These are phyloP conservation scores for Psilocybe sp. DNA, from an alignment of 768 basidiomycete genomes.

Conservation along the genomic window DNA sequence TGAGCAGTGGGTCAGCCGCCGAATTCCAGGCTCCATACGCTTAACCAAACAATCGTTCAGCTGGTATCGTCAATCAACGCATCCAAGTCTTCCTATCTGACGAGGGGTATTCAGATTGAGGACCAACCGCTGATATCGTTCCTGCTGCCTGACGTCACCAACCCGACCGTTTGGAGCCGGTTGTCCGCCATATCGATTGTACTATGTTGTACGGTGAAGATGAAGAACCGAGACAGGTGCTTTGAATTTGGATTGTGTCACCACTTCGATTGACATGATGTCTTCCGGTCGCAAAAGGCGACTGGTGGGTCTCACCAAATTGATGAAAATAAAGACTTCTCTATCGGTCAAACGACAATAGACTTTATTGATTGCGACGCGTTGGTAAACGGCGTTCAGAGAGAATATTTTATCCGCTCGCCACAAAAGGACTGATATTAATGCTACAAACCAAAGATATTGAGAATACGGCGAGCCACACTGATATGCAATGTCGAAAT, in stretches of 20 bases:
- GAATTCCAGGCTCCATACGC: conserved; percentile 85
- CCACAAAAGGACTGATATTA: too few relatives aligned
- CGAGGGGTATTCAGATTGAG: conserved; percentile 67
- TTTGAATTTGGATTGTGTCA: conserved; percentile 14
- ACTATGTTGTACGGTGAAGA: conserved; percentile 99
- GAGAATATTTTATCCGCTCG: too few relatives aligned
- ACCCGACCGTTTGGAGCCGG: conserved; percentile 86
- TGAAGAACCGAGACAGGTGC: conserved; percentile 93
- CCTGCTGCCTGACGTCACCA: conserved; percentile 88
- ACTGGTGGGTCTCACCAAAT: too few relatives aligned
- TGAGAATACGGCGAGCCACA: background rate
- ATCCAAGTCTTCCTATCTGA: background rate
- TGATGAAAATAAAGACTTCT: conserved; percentile 61
- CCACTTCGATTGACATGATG: conserved; percentile 11
- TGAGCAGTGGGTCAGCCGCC: conserved; percentile 50
- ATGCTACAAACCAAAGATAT: too few relatives aligned
- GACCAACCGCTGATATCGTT: conserved; percentile 98
- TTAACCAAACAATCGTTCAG: conserved; percentile 94
- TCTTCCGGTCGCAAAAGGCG: conserved; percentile 80
- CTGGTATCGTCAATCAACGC: conserved; percentile 52
- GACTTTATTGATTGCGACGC: too few relatives aligned
- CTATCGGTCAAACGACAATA: background rate
- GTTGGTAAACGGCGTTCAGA: too few relatives aligned
- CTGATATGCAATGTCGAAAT: background rate
- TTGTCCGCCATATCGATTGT: conserved; percentile 95